Evolutionary conservation across 2,329 filamentous ascomycete genomes (phyloP).

Genomic region (Cryoendolithus antarcticus): DNA sequence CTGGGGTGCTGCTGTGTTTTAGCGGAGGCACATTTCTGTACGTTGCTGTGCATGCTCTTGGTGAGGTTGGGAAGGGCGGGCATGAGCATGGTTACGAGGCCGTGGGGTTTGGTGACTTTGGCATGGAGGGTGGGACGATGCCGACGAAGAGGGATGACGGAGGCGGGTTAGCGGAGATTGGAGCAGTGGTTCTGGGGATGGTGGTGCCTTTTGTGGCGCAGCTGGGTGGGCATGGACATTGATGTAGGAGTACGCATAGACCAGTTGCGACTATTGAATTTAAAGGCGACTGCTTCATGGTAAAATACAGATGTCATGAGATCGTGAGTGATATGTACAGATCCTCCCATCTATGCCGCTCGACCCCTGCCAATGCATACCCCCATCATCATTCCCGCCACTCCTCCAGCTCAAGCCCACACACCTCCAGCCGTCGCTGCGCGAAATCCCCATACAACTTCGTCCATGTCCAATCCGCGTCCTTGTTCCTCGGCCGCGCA

Average conservation of each 20-base stretch:
- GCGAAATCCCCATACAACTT: slow-evolving; percentile 38
- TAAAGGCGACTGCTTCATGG: not conserved
- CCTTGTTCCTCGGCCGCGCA: slow-evolving; percentile 32
- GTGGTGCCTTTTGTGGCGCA: slow-evolving; percentile 65
- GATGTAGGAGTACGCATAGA: not conserved
- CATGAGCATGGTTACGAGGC: slow-evolving; percentile 15
- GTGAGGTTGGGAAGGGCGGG: slow-evolving; percentile 49
- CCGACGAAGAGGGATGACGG: slow-evolving; percentile 1
- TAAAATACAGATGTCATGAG: not conserved
- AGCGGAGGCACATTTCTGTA: slow-evolving; percentile 96
- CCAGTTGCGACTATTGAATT: not conserved
- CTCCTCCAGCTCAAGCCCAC: slow-evolving; percentile 38
- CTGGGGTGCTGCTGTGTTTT: slow-evolving; percentile 86
- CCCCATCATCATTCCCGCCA: slow-evolving; percentile 15
- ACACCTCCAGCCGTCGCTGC: slow-evolving; percentile 39
- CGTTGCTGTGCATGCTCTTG: slow-evolving; percentile 97
- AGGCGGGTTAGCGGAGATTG: slow-evolving; percentile 35
- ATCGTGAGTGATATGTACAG: not conserved
- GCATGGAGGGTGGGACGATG: slow-evolving; percentile 5
- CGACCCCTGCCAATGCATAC: not conserved
- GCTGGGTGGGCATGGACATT: slow-evolving; percentile 57
- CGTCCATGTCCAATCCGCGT: slow-evolving; percentile 38
- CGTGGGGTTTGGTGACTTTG: slow-evolving; percentile 13
- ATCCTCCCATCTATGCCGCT: not conserved
- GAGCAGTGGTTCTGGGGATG: slow-evolving; percentile 65